Base-by-base conservation (phyloP, 73 alveolate species). In the Paramecium sexaurelia region DNA sequence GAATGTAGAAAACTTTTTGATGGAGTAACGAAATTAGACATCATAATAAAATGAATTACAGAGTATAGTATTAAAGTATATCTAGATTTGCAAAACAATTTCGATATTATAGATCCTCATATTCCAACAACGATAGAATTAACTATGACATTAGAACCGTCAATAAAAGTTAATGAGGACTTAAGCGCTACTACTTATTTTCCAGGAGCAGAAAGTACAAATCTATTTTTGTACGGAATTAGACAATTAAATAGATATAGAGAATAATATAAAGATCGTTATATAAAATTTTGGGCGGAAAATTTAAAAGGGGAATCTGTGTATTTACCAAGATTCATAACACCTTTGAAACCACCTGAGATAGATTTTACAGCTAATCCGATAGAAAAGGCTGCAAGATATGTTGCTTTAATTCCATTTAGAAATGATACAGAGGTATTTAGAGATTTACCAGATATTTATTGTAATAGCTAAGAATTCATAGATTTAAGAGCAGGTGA, bases 401-500 rank as follows among this genome's bases (percentile, higher is more conserved):
- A 93, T 95, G 99, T 98, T 19, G 93, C 99, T 11, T 92, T 98
- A 61, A 96, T 98, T 15, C 99, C 99, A 55, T 97, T 97, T 82
- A 92, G 96, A 17, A 99, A 98, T 84, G 99, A 98, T 89, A 97
- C 96, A 91, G 95, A 94, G 92, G 96, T 98, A 0, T 97, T 98
- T 92, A 97, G 95, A 87, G 99, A 97, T 85, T 87, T 98, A 96
- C 99, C 99, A 15, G 99, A 98, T 92, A 91, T 98, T 51, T 98
- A 98, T 98, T 96, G 99, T 37, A 96, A 97, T 36, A 96, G 98
- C 82, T 94, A 98, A 84, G 98, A 98, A 92, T 97, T 98, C 93
- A 67, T 98, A 13, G 99, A 94, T 93, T 92, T 97, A 39, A 97
- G 99, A 7, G 98, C 97, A 56, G 99, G 99, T 26, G 99, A 98